Evolutionary conservation across 306 rosid genomes (phyloP).

Genomic region (Gastrolobium bilobum): DNA sequence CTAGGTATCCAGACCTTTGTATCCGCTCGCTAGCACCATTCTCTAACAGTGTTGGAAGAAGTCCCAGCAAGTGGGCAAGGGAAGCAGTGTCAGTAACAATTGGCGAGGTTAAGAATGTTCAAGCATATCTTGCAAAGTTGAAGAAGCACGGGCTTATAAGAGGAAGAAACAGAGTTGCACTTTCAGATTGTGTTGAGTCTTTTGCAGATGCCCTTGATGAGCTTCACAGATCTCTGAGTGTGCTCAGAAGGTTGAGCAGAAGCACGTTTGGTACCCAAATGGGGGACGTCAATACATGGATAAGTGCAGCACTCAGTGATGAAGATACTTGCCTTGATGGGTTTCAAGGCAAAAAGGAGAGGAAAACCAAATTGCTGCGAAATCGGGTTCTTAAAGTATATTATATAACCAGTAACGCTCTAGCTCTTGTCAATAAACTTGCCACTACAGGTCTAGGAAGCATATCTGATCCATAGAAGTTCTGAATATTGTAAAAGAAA

Average conservation of each 20-base stretch:
- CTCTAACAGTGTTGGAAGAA: slow-evolving; percentile 59
- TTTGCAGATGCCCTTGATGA: slow-evolving; percentile 62
- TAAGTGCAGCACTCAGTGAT: slow-evolving; percentile 75
- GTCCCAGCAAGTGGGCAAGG: slow-evolving; percentile 74
- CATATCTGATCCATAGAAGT: slow-evolving; percentile 45
- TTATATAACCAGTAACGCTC: slow-evolving; percentile 67
- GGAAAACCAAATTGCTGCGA: slow-evolving; percentile 45
- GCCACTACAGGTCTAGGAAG: slow-evolving; percentile 59
- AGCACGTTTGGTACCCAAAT: slow-evolving; percentile 64
- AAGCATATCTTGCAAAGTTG: slow-evolving; percentile 44
- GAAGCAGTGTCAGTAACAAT: slow-evolving; percentile 77
- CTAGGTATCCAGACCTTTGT: slow-evolving; percentile 62
- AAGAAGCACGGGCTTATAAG: slow-evolving; percentile 31
- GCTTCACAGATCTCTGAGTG: slow-evolving; percentile 66
- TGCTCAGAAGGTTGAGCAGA: slow-evolving; percentile 64
- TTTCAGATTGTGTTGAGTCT: slow-evolving; percentile 67
- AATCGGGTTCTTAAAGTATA: slow-evolving; percentile 51
- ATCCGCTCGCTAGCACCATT: slow-evolving; percentile 60
- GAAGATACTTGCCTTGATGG: slow-evolving; percentile 72
- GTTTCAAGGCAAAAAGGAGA: slow-evolving; percentile 52
- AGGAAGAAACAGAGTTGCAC: slow-evolving; percentile 58
- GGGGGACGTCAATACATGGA: slow-evolving; percentile 73
- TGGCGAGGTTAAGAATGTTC: slow-evolving; percentile 54
- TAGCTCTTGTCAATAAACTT: slow-evolving; percentile 72
- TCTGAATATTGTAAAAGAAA: not conserved